These are phyloP conservation scores for Ascochyta fabae DNA, from an alignment of 2,329 filamentous ascomycete genomes.

Conservation along the genomic window DNA sequence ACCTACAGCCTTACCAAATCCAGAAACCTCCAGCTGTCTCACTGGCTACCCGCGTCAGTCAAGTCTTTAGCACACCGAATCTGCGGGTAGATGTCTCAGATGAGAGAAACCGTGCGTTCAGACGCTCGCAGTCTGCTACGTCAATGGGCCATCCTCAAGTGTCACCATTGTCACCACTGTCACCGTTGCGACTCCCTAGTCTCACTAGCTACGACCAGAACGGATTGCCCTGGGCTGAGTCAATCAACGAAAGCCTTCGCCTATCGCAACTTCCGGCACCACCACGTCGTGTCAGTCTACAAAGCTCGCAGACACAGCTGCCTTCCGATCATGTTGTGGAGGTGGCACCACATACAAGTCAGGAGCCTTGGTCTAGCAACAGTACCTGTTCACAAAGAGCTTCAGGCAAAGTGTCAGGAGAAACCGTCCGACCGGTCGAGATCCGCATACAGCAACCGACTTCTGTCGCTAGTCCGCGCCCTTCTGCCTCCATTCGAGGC, in stretches of 20 bases:
- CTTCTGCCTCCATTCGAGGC: constrained; percentile 23
- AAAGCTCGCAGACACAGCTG: constrained; percentile 19
- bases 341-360: background rate
- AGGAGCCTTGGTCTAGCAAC: no score
- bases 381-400: background rate
- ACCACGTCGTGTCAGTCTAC: constrained; percentile 18
- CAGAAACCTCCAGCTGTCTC: constrained; percentile 21
- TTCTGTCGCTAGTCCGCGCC: constrained; percentile 19
- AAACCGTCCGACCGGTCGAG: constrained; percentile 12
- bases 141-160: constrained; percentile 31
- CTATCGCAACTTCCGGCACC: constrained; percentile 37
- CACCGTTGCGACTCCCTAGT: constrained; percentile 39
- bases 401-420: background rate
- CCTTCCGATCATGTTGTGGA: background rate
- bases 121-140: constrained; percentile 42
- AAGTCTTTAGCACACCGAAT: constrained; percentile 42
- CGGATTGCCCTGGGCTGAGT: constrained; percentile 37
- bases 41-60: constrained; percentile 26
- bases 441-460: constrained; percentile 33
- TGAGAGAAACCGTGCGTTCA: constrained; percentile 27
- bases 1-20: constrained; percentile 35
- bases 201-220: constrained; percentile 31
- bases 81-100: constrained; percentile 26
- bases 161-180: constrained; percentile 26
- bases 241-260: constrained; percentile 39